These are phyloP conservation scores for Craterostigma plantagineum DNA, from an alignment of 257 asterid genomes.

Conservation along the genomic window DNA sequence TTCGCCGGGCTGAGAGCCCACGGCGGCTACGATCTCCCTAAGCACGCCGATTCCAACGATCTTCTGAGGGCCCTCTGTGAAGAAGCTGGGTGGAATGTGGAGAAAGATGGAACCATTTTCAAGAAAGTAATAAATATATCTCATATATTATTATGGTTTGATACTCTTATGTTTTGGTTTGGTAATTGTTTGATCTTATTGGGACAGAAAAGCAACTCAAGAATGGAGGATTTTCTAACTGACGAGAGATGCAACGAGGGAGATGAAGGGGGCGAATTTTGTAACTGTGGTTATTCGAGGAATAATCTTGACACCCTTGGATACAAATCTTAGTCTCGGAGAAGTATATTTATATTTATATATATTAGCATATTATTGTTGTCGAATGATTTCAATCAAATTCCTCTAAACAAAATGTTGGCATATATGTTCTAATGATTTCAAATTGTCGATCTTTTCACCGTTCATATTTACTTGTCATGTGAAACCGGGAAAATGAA, in stretches of 20 bases:
- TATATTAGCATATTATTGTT: too few species aligned
- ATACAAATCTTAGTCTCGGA: too few species aligned
- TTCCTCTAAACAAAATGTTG: too few species aligned
- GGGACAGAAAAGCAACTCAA: constrained; percentile 8
- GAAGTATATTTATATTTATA: too few species aligned
- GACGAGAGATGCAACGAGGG: constrained; percentile 4
- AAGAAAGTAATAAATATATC: constrained; percentile 16
- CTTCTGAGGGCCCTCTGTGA: constrained; percentile 55
- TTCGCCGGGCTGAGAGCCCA: constrained; percentile 47
- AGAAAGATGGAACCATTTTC: constrained; percentile 41
- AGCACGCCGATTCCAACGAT: constrained; percentile 54
- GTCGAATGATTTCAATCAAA: too few species aligned
- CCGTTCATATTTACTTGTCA: too few species aligned
- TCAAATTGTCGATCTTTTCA: too few species aligned
- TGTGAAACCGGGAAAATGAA: too few species aligned
- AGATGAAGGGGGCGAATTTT: constrained; percentile 14
- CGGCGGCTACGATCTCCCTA: constrained; percentile 47
- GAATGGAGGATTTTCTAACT: constrained; percentile 15
- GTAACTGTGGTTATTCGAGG: constrained; percentile 20
- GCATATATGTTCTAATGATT: too few species aligned
- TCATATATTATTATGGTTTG: too few species aligned
- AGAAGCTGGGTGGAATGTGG: constrained; percentile 80
- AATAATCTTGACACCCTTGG: neutral
- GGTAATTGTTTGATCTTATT: neutral
- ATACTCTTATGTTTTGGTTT: neutral